These are phyloP conservation scores for Gliomastix tumulicola DNA, from an alignment of 2,329 filamentous ascomycete genomes.

Conservation along the genomic window DNA sequence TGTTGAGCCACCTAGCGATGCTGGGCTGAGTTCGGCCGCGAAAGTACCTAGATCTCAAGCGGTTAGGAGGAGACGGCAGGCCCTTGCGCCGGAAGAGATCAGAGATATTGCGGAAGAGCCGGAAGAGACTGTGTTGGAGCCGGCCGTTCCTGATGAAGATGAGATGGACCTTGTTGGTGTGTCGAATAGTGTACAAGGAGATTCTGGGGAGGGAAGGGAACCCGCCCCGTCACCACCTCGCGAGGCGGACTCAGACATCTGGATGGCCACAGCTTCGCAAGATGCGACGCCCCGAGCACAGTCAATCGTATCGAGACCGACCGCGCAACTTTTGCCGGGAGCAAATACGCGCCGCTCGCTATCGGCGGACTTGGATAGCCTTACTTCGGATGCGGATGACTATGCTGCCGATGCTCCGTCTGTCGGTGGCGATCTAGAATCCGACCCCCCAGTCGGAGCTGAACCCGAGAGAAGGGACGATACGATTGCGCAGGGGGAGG, in stretches of 20 bases:
- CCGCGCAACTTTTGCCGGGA: slow-evolving; percentile 1
- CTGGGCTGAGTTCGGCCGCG: slow-evolving; percentile 8
- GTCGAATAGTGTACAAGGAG: too few species aligned
- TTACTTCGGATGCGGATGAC: slow-evolving; percentile 1
- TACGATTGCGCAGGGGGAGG: slow-evolving; percentile 41
- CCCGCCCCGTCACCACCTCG: too few species aligned
- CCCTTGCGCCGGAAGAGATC: slow-evolving; percentile 16
- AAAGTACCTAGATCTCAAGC: slow-evolving; percentile 7
- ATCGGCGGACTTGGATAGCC: slow-evolving; percentile 1
- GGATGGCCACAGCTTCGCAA: slow-evolving; percentile 34
- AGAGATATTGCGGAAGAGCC: slow-evolving; percentile 12
- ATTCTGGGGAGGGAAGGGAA: too few species aligned
- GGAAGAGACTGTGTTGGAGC: not conserved
- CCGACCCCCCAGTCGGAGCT: not conserved
- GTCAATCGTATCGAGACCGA: slow-evolving; percentile 4
- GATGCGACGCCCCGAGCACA: slow-evolving; percentile 24
- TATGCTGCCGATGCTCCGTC: slow-evolving; percentile 1
- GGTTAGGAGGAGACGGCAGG: slow-evolving; percentile 12
- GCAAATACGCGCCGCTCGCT: not conserved
- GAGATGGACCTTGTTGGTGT: slow-evolving; percentile 18
- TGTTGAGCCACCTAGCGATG: slow-evolving; percentile 16
- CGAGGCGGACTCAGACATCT: slow-evolving; percentile 34
- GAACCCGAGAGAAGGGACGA: slow-evolving; percentile 23
- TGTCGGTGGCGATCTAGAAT: not conserved
- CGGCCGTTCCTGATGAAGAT: slow-evolving; percentile 12